A percentile compares a stretch with the other conserved stretches of the same genome.
These are phyloP conservation scores for Stylonectria norvegica DNA, from an alignment of 2,329 filamentous ascomycete species.

Conservation along the genomic window DNA sequence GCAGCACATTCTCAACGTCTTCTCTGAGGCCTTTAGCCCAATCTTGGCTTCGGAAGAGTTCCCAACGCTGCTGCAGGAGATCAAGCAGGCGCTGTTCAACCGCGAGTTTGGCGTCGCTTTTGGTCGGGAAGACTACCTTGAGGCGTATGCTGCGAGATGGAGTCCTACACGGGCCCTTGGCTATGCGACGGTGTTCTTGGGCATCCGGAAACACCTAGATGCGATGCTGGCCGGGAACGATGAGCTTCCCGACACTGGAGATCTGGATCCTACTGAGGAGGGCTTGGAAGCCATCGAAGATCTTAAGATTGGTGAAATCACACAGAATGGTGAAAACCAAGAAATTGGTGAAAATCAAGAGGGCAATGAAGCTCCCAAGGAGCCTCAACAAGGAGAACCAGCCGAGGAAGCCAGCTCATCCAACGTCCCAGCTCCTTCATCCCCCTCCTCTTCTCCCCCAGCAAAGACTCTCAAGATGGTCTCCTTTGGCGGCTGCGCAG, in stretches of 20 bases:
- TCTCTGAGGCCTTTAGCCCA: constrained; percentile 60
- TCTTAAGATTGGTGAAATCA: no score
- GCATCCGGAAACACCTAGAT: constrained; percentile 35
- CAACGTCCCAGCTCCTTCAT: background rate
- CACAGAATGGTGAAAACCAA: background rate
- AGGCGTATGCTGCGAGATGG: constrained; percentile 86
- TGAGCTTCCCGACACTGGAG: no score
- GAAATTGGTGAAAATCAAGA: background rate
- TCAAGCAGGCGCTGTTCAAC: constrained; percentile 82
- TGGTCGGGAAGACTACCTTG: constrained; percentile 64
- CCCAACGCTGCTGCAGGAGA: constrained; percentile 63
- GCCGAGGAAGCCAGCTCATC: background rate
- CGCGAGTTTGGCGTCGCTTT: constrained; percentile 84
- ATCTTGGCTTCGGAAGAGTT: constrained; percentile 48
- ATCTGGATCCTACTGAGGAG: no score
- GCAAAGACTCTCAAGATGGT: constrained; percentile 37
- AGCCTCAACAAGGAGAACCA: constrained; percentile 2
- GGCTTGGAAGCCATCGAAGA: no score
- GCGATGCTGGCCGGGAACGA: constrained; percentile 16
- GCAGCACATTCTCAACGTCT: constrained; percentile 70
- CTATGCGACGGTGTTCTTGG: constrained; percentile 61
- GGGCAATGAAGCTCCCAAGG: background rate
- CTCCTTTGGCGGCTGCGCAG: constrained; percentile 55
- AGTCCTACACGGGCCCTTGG: constrained; percentile 81
- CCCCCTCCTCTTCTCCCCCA: background rate